Evolutionary conservation across 2,329 filamentous ascomycete genomes (phyloP).

Genomic region (Talaromyces sp.): DNA sequence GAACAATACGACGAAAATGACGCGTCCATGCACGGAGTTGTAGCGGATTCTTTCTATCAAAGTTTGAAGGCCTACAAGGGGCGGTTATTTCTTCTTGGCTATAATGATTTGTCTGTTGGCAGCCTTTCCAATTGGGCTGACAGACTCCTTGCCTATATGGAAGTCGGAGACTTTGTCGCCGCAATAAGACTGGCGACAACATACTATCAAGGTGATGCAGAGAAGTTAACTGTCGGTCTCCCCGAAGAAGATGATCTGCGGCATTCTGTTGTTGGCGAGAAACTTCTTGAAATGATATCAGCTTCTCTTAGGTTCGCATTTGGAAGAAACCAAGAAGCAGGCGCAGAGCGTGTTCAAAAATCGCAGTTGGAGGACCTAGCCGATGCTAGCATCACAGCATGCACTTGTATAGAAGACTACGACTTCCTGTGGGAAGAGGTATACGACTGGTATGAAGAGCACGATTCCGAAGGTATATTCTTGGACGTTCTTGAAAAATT

Average conservation of each 20-base stretch:
- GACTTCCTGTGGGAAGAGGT: conserved; percentile 89
- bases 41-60: conserved; percentile 97
- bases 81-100: conserved; percentile 84
- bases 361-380: conserved; percentile 70
- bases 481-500: conserved; percentile 84
- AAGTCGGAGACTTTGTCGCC: conserved; percentile 89
- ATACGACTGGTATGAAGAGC: conserved; percentile 84
- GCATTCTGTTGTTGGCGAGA: conserved; percentile 79
- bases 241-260: conserved; percentile 74
- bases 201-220: conserved; percentile 86
- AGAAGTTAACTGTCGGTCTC: conserved; percentile 88
- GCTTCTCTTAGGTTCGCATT: conserved; percentile 90
- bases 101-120: conserved; percentile 86
- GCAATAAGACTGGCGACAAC: conserved; percentile 86
- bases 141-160: conserved; percentile 86
- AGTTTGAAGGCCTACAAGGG: conserved; percentile 96
- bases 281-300: conserved; percentile 85
- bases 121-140: conserved; percentile 97
- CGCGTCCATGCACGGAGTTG: conserved; percentile 84
- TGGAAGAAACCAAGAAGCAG: conserved; percentile 51
- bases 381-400: conserved; percentile 76
- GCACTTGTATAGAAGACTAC: conserved; percentile 67
- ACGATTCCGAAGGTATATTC: conserved; percentile 67
- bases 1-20: conserved; percentile 87
- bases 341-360: conserved; percentile 48